These are phyloP conservation scores for Sarocladiaceae sp. DNA, from an alignment of 2,329 filamentous ascomycete genomes.

Conservation along the genomic window DNA sequence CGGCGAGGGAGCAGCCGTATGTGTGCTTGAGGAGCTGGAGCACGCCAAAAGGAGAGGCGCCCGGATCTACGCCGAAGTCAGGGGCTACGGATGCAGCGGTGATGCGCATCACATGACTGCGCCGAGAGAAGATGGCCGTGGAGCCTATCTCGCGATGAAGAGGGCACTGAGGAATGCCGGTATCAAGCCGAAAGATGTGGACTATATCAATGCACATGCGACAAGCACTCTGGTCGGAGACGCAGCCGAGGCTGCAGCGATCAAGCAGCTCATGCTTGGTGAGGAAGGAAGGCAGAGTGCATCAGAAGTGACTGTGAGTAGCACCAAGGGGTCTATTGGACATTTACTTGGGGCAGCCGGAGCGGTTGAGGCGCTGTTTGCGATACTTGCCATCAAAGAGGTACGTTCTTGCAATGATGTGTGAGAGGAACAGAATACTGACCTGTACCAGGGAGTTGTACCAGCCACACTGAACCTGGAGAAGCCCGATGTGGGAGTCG, in stretches of 20 bases:
- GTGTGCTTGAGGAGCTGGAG: constrained; percentile 83
- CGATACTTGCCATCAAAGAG: constrained; percentile 70
- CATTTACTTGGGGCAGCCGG: constrained; percentile 90
- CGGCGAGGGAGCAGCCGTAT: constrained; percentile 80
- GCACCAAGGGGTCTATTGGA: constrained; percentile 88
- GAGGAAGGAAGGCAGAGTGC: constrained; percentile 58
- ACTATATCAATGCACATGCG: constrained; percentile 94
- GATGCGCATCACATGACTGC: constrained; percentile 94
- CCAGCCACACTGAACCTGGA: constrained; percentile 84
- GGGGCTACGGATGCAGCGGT: constrained; percentile 82
- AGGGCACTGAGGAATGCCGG: constrained; percentile 68
- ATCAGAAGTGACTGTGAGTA: constrained; percentile 71
- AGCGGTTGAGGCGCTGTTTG: constrained; percentile 82
- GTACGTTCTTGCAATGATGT: constrained; percentile 40
- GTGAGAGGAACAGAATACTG: too few species aligned
- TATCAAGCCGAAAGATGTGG: constrained; percentile 62
- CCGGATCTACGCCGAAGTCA: constrained; percentile 79
- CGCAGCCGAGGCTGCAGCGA: constrained; percentile 78
- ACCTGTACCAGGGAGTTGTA: constrained; percentile 57
- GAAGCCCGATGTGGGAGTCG: constrained; percentile 57
- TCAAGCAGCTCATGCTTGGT: constrained; percentile 69
- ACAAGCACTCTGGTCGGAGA: constrained; percentile 85
- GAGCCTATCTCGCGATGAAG: constrained; percentile 80
- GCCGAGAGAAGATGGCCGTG: constrained; percentile 73
- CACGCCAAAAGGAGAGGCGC: constrained; percentile 78